Evolutionary conservation across 1,284 basidiomycete species (phyloP).

Genomic region (Cryptococcus hybrid): DNA sequence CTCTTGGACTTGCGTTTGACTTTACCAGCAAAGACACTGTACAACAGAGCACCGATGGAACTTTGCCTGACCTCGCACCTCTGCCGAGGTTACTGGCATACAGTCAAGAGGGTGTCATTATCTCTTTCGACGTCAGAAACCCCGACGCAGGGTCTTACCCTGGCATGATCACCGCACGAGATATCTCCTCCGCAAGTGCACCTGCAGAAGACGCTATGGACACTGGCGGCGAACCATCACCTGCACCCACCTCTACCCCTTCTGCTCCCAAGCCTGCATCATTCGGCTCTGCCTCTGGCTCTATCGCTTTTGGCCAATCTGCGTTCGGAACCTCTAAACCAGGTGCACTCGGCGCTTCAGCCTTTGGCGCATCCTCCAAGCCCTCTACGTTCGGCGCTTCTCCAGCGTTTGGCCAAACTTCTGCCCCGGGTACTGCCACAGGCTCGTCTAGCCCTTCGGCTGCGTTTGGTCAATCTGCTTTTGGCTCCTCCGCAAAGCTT

Average conservation of each 20-base stretch:
- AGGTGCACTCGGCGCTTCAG: not conserved
- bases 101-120: slow-evolving; percentile 55
- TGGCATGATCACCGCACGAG: slow-evolving; percentile 43
- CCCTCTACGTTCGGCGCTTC: slow-evolving; percentile 7
- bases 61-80: slow-evolving; percentile 51
- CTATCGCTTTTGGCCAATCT: not conserved
- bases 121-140: slow-evolving; percentile 54
- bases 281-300: slow-evolving; percentile 5
- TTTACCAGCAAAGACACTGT: slow-evolving; percentile 51
- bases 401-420: slow-evolving; percentile 8
- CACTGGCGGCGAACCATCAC: slow-evolving; percentile 6
- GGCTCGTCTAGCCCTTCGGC: slow-evolving; percentile 8
- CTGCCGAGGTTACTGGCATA: slow-evolving; percentile 53
- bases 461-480: slow-evolving; percentile 17
- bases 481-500: slow-evolving; percentile 13
- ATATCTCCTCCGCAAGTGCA: slow-evolving; percentile 1
- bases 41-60: slow-evolving; percentile 48
- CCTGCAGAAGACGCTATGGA: slow-evolving; percentile 2
- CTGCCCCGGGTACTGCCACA: slow-evolving; percentile 1
- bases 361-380: not conserved
- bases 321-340: not conserved
- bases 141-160: slow-evolving; percentile 47
- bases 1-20: slow-evolving; percentile 55
- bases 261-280: slow-evolving; percentile 13
- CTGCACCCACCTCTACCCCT: slow-evolving; percentile 11